Evolutionary conservation across 129 eudicot genomes (phyloP).

Genomic region (Daucus carota): DH1_v3.0 NC_030389.2:39829001-39829500

Average conservation of each 20-base stretch:
- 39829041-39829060: no score
- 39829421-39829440: not conserved
- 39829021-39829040: no score
- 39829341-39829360: not conserved
- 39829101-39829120: slow-evolving; percentile 11
- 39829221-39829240: slow-evolving; percentile 22
- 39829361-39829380: not conserved
- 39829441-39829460: not conserved
- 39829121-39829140: slow-evolving; percentile 9
- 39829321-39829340: slow-evolving; percentile 25
- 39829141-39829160: not conserved
- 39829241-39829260: slow-evolving; percentile 40
- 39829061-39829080: no score
- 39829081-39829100: not conserved
- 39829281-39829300: slow-evolving; percentile 35
- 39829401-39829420: not conserved
- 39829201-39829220: not conserved
- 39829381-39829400: not conserved
- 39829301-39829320: slow-evolving; percentile 41
- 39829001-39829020: no score
- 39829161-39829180: slow-evolving; percentile 4
- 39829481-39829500: no score
- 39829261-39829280: slow-evolving; percentile 50
- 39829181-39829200: slow-evolving; percentile 21
- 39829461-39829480: no score